A percentile compares a stretch with the other conserved stretches of the same genome.
Evolutionary conservation across 495 filamentous ascomycete species (phyloP).

Genomic region (Mytilinidion resinicola): DNA sequence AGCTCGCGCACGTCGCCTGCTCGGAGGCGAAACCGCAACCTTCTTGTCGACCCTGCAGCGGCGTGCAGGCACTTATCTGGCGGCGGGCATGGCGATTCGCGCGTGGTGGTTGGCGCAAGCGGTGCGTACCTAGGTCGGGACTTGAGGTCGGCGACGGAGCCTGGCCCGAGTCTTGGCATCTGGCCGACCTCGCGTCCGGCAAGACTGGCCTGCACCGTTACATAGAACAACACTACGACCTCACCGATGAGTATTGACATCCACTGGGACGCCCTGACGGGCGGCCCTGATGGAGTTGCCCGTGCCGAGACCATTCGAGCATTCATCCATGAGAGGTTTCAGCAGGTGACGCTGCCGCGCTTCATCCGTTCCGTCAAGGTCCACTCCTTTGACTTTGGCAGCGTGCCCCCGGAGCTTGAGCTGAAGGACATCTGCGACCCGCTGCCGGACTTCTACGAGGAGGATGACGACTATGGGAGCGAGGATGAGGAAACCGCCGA

Average conservation of each 20-base stretch:
- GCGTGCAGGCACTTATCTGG: too few species aligned
- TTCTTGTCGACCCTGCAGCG: too few species aligned
- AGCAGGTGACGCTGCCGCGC: constrained; percentile 78
- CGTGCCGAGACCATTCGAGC: constrained; percentile 80
- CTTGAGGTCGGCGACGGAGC: too few species aligned
- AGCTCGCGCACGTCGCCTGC: too few species aligned
- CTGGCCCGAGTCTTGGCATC: too few species aligned
- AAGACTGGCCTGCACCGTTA: too few species aligned
- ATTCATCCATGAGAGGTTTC: constrained; percentile 94
- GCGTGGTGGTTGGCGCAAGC: too few species aligned
- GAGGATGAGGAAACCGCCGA: constrained; percentile 30
- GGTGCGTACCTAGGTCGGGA: too few species aligned
- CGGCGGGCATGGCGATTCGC: too few species aligned
- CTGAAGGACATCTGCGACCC: constrained; percentile 96
- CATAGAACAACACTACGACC: too few species aligned
- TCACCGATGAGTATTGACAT: constrained; percentile 87
- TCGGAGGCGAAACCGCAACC: too few species aligned
- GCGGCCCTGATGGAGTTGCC: constrained; percentile 73
- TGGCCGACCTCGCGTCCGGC: too few species aligned
- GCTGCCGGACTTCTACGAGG: constrained; percentile 92
- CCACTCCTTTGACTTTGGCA: constrained; percentile 89
- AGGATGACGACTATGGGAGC: constrained; percentile 47
- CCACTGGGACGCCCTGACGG: constrained; percentile 89
- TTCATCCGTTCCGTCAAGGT: constrained; percentile 96
- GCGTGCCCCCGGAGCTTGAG: constrained; percentile 72